phyloP scores from a whole-genome alignment of 2,329 filamentous ascomycete species.

The Phaeophleospora eucalypticola region DNA sequence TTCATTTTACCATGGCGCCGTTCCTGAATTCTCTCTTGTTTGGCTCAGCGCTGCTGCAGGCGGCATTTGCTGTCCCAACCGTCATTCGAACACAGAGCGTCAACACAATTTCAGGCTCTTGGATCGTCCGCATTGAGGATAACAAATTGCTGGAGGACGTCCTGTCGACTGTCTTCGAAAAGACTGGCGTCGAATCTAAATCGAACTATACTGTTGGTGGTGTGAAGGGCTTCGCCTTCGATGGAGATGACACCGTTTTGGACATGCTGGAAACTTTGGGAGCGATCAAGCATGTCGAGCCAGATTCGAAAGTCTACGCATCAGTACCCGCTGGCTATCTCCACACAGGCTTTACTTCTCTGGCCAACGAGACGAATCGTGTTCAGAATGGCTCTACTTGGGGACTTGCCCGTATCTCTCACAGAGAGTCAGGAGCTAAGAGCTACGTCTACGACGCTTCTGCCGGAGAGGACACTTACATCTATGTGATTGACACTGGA shows the following conservation, averaged over 20 bases:
- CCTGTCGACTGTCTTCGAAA: conserved; percentile 11
- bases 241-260: conserved; percentile 33
- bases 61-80: conserved; percentile 1
- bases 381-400: conserved; percentile 19
- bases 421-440: conserved; percentile 22
- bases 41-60: background rate
- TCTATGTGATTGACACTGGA: conserved; percentile 24
- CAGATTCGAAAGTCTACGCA: conserved; percentile 36
- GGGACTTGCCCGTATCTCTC: conserved; percentile 21
- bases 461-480: conserved; percentile 24
- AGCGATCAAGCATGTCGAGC: conserved; percentile 40
- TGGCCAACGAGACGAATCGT: conserved; percentile 6
- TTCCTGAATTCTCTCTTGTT: background rate
- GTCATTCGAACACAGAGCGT: conserved; percentile 16
- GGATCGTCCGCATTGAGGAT: conserved; percentile 18
- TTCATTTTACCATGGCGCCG: background rate
- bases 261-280: conserved; percentile 23
- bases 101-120: conserved; percentile 15
- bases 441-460: conserved; percentile 15
- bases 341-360: conserved; percentile 1
- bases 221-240: conserved; percentile 38
- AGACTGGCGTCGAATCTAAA: conserved; percentile 14
- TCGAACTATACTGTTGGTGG: conserved; percentile 33
- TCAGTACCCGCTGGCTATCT: conserved; percentile 16
- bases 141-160: conserved; percentile 11